Conservation (phyloP, 768 basidiomycete genomes). For the Lactifluus subvellereus region DNA sequence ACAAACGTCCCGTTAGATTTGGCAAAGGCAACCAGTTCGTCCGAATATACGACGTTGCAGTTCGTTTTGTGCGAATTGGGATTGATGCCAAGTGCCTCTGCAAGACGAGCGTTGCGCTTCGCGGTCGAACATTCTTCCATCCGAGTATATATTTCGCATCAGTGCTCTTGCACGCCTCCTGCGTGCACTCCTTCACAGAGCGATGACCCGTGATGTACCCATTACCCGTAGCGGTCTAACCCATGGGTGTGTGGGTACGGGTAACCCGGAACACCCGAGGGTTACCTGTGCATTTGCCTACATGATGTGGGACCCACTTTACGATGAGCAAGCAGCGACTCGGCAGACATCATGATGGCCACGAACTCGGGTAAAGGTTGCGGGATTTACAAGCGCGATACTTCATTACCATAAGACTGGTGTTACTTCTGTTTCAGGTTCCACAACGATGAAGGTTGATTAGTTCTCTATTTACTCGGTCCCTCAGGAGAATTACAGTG, state of each 20-base stretch:
- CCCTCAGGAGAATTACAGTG: neutral
- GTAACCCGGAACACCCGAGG: too few relatives aligned
- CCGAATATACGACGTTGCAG: conserved; percentile 46
- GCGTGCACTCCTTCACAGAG: too few relatives aligned
- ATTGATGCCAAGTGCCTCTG: conserved; percentile 87
- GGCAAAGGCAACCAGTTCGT: conserved; percentile 59
- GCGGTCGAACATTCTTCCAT: conserved; percentile 65
- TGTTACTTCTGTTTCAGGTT: neutral
- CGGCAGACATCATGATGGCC: neutral
- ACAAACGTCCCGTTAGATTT: conserved; percentile 62
- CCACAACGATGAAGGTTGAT: neutral
- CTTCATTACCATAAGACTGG: neutral
- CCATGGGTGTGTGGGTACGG: too few relatives aligned
- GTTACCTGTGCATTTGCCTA: too few relatives aligned
- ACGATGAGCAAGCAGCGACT: neutral
- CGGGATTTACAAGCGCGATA: neutral
- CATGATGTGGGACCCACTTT: neutral
- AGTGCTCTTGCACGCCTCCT: too few relatives aligned
- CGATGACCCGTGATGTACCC: too few relatives aligned
- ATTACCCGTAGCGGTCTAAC: too few relatives aligned
- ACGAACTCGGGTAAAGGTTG: neutral
- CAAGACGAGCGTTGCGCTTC: conserved; percentile 82
- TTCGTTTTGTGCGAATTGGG: conserved; percentile 40
- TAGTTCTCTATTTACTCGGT: neutral
- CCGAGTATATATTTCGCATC: too few relatives aligned